Evolutionary conservation across 495 filamentous ascomycete species (phyloP), one percentile per base, ranked within the genome.

Genomic region (Poronia punctata): DNA sequence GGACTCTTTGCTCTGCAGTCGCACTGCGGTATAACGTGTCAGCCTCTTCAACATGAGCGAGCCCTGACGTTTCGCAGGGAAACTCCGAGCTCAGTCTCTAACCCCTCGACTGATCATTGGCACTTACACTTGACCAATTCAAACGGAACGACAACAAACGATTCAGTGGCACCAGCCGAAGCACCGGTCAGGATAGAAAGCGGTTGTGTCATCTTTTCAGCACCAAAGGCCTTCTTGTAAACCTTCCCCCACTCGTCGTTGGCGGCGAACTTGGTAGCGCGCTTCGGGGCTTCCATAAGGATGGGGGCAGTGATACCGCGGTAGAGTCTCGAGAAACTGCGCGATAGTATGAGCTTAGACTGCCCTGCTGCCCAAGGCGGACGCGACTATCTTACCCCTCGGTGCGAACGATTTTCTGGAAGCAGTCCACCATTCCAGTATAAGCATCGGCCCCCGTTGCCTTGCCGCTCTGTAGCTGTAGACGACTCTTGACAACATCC

Each of bases 271-370:
- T 98, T 98, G 66, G 85, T 95, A 7, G 92, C 92, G 61, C 92
- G 81, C 78, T 98, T 98, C 40, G 92, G 92, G 12, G 92, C 92
- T 68, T 98, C 92, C 92, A 98, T 97, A 48, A 96, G 69, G 50
- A 98, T 97, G 15, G 92, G 92, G 10, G 93, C 90, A 20, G 78
- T 81, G 61, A 98, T 98, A 59, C 92, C 92, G 54, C 92, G 85
- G 70, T 98, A 98, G 14, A 98, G 68, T 36, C 90, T 78, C 39
- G 86, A 90, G 63, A 83, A 79, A 20, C 88, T 93, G 42, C 35
- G 48, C 38, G 28, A 33, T 31, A 41, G 34, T 23, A 32, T 49
- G 30, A 52, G 44, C 36, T 15, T 34, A 11, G 11, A 6, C 20
- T n/a, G n/a, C n/a, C n/a, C n/a, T n/a, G n/a, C n/a, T n/a, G n/a